These are phyloP conservation scores for Botryotinia convoluta DNA, from an alignment of 2,329 filamentous ascomycete genomes.

Conservation along the genomic window DNA sequence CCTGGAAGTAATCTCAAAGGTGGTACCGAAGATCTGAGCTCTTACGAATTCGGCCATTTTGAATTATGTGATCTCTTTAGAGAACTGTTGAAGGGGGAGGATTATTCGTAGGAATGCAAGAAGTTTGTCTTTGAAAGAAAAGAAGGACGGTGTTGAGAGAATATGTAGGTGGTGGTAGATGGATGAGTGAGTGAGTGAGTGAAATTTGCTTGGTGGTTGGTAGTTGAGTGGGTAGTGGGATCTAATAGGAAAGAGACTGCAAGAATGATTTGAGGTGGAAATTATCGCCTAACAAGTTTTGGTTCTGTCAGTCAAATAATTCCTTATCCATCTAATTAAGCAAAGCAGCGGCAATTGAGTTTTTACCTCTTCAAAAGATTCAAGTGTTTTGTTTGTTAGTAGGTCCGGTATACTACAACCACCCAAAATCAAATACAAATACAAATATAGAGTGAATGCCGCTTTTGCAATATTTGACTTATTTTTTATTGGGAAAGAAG, in stretches of 20 bases:
- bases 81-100: neutral
- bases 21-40: slow-evolving; percentile 98
- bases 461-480: slow-evolving; percentile 1
- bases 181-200: neutral
- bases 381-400: neutral
- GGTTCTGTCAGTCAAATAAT: neutral
- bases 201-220: neutral
- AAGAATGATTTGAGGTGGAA: slow-evolving; percentile 6
- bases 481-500: neutral
- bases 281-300: slow-evolving; percentile 7
- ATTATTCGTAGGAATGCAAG: neutral
- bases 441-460: neutral
- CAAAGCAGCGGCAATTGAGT: neutral
- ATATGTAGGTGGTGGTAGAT: neutral
- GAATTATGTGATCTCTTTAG: slow-evolving; percentile 31
- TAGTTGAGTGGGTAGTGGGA: neutral
- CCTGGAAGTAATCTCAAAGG: slow-evolving; percentile 99
- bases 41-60: slow-evolving; percentile 98
- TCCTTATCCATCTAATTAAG: neutral
- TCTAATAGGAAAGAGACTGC: slow-evolving; percentile 6
- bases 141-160: neutral
- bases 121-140: neutral
- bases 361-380: slow-evolving; percentile 1
- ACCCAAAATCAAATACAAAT: neutral
- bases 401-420: neutral